Percentiles rank a stretch among this genome's conserved stretches.
Evolutionary conservation across 2,329 filamentous ascomycete species (phyloP).

Genomic region (Colletotrichum plurivorum): DNA sequence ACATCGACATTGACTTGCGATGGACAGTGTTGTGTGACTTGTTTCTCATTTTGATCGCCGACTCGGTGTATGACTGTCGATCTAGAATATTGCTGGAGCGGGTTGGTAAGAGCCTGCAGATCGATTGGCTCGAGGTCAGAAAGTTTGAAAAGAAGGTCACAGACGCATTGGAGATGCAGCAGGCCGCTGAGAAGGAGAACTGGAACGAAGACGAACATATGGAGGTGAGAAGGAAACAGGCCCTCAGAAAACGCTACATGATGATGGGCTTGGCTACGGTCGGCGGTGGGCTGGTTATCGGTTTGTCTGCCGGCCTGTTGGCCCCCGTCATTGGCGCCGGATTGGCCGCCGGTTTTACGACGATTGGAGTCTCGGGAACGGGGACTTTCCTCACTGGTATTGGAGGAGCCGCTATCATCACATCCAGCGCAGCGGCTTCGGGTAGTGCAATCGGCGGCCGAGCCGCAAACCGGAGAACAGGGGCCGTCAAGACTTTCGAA

Average conservation of each 20-base stretch:
- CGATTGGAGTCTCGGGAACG: slow-evolving; percentile 92
- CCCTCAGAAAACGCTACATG: slow-evolving; percentile 86
- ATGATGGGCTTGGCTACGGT: slow-evolving; percentile 98
- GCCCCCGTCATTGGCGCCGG: slow-evolving; percentile 96
- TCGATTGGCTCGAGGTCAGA: slow-evolving; percentile 94
- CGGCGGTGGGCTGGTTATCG: slow-evolving; percentile 94
- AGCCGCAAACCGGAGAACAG: slow-evolving; percentile 89
- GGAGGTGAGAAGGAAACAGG: slow-evolving; percentile 85
- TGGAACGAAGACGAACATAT: slow-evolving; percentile 98
- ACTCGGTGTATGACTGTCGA: slow-evolving; percentile 91
- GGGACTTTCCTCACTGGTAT: slow-evolving; percentile 90
- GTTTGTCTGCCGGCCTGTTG: slow-evolving; percentile 90
- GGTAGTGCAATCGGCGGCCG: slow-evolving; percentile 88
- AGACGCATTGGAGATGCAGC: slow-evolving; percentile 97
- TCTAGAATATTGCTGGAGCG: slow-evolving; percentile 87
- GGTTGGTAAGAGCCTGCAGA: slow-evolving; percentile 84
- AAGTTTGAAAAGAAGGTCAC: slow-evolving; percentile 97
- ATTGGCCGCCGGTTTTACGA: slow-evolving; percentile 93
- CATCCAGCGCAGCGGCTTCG: slow-evolving; percentile 87
- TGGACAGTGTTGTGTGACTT: slow-evolving; percentile 98
- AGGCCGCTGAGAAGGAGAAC: slow-evolving; percentile 92
- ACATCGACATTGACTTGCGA: slow-evolving; percentile 93
- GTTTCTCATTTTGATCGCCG: slow-evolving; percentile 96
- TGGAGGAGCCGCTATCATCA: slow-evolving; percentile 94
- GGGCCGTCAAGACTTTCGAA: slow-evolving; percentile 95